phyloP scores from a whole-genome alignment of 2,329 filamentous ascomycete genomes.

The Dactylellina drechsleri region DNA sequence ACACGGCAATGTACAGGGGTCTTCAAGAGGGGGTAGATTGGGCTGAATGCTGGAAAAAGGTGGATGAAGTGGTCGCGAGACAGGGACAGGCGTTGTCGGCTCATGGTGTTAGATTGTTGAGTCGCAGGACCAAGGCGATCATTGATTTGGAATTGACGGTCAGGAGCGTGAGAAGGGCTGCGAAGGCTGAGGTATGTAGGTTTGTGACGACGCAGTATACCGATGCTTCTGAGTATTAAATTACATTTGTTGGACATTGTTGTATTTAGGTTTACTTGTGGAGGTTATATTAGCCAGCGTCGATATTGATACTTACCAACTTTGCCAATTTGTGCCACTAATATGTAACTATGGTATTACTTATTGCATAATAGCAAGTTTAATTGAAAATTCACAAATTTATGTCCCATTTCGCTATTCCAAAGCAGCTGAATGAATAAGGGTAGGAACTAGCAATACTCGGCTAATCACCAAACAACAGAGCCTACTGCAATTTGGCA shows the following conservation, averaged over 20 bases:
- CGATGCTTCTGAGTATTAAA: constrained; percentile 17
- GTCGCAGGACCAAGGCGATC: constrained; percentile 19
- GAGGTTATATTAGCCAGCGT: not conserved
- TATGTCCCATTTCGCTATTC: too few species aligned
- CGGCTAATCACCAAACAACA: too few species aligned
- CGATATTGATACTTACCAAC: not conserved
- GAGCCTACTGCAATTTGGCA: too few species aligned
- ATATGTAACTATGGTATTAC: too few species aligned
- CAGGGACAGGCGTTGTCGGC: constrained; percentile 50
- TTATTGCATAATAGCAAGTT: too few species aligned
- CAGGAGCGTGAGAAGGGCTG: constrained; percentile 19
- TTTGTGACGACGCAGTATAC: constrained; percentile 36
- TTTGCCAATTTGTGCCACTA: too few species aligned
- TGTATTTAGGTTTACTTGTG: not conserved
- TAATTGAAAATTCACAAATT: too few species aligned
- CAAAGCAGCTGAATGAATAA: too few species aligned
- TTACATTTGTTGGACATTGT: not conserved
- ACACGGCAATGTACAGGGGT: constrained; percentile 50
- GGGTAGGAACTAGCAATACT: too few species aligned
- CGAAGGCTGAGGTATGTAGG: constrained; percentile 32
- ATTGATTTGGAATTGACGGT: constrained; percentile 28
- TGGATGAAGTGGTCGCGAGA: constrained; percentile 55
- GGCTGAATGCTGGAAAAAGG: constrained; percentile 56
- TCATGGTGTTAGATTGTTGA: constrained; percentile 24
- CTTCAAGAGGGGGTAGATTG: constrained; percentile 51